phyloP scores from a whole-genome alignment of 108 stramenopile genomes.

The Fragilaria crotonensis region DNA sequence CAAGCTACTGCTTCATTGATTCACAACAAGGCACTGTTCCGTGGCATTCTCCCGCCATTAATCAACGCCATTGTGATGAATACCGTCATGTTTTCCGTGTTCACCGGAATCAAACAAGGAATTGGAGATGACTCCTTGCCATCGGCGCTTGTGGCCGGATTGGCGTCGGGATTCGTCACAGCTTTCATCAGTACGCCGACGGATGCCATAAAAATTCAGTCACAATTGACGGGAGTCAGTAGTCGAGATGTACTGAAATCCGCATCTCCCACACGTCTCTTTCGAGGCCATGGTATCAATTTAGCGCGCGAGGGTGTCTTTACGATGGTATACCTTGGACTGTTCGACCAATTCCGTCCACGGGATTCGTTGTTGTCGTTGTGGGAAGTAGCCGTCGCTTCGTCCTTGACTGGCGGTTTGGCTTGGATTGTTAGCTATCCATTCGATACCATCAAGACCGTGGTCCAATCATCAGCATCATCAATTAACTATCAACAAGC shows the following conservation, averaged over 20 bases:
- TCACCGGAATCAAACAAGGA: too few relatives aligned
- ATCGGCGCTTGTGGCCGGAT: constrained; percentile 23
- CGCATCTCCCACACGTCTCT: constrained; percentile 16
- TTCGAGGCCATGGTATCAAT: constrained; percentile 31
- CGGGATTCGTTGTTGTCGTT: not conserved
- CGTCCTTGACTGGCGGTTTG: constrained; percentile 27
- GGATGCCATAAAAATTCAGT: constrained; percentile 41
- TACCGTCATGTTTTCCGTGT: constrained; percentile 36
- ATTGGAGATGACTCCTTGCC: too few relatives aligned
- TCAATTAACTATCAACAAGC: not conserved
- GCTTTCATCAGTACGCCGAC: constrained; percentile 36
- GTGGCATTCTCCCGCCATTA: constrained; percentile 37
- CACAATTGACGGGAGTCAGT: constrained; percentile 12
- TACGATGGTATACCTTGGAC: constrained; percentile 39
- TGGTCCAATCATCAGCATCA: not conserved
- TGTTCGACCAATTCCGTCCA: constrained; percentile 20
- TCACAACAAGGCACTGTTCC: constrained; percentile 11
- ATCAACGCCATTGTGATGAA: constrained; percentile 34
- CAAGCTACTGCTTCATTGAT: constrained; percentile 4
- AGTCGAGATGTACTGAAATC: constrained; percentile 1
- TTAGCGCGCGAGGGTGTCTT: constrained; percentile 41
- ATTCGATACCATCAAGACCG: constrained; percentile 30
- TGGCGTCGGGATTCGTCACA: constrained; percentile 41
- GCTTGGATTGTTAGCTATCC: constrained; percentile 34
- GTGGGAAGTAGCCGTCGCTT: constrained; percentile 7